Percentiles rank a stretch among this genome's conserved stretches.
phyloP scores from a whole-genome alignment of 2,329 filamentous ascomycete genomes.

The Dothistroma pini region DNA sequence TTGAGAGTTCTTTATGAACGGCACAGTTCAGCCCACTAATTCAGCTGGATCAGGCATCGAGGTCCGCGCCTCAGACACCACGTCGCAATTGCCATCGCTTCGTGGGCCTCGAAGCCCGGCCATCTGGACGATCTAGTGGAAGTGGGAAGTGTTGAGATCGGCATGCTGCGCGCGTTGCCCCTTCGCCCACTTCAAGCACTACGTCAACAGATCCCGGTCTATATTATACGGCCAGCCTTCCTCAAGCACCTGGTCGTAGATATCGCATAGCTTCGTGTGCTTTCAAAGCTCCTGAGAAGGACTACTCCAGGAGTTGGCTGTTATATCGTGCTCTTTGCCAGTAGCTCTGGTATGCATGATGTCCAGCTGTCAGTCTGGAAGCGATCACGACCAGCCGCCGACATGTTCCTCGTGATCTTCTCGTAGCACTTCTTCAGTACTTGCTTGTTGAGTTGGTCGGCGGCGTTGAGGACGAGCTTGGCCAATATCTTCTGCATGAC shows the following conservation, averaged over 20 bases:
- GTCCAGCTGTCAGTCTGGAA: constrained; percentile 4
- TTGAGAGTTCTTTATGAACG: too few relatives aligned
- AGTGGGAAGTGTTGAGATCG: constrained; percentile 14
- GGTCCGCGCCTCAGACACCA: background rate
- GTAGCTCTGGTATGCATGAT: background rate
- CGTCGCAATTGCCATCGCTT: background rate
- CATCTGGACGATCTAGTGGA: constrained; percentile 10
- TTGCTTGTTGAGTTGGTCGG: constrained; percentile 54
- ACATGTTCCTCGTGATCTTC: constrained; percentile 64
- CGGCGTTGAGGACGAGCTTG: constrained; percentile 42
- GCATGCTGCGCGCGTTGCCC: background rate
- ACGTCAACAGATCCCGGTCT: constrained; percentile 13
- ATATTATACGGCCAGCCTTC: constrained; percentile 13
- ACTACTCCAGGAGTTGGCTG: background rate
- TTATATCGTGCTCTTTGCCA: constrained; percentile 1
- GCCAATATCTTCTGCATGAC: constrained; percentile 53
- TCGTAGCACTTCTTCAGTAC: constrained; percentile 64
- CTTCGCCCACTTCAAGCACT: constrained; percentile 15
- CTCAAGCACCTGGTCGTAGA: constrained; percentile 5
- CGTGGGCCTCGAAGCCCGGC: background rate
- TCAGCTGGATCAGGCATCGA: background rate
- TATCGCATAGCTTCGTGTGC: constrained; percentile 7
- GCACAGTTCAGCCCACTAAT: background rate
- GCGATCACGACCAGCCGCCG: constrained; percentile 2
- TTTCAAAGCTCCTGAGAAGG: background rate